phyloP scores from a whole-genome alignment of 192 early-diverging fungal species.

The Dissophora ornata region DNA sequence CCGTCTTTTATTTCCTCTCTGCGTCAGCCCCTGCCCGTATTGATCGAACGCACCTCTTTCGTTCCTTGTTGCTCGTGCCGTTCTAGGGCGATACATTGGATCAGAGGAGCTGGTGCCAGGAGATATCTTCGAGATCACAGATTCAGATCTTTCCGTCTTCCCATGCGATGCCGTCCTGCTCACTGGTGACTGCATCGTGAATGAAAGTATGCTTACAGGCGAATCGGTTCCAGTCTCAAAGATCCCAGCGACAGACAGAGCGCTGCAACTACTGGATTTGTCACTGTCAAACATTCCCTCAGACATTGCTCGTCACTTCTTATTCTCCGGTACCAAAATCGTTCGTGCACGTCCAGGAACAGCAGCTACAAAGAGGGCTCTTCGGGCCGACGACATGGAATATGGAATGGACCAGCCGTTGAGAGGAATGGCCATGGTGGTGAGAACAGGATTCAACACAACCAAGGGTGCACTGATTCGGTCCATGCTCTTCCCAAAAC shows the following conservation, averaged over 20 bases:
- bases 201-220: conserved; percentile 98
- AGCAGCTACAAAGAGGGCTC: conserved; percentile 33
- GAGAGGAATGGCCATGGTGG: conserved; percentile 80
- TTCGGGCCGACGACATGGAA: conserved; percentile 50
- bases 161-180: conserved; percentile 95
- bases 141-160: conserved; percentile 66
- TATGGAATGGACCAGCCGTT: conserved; percentile 26
- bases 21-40: conserved; percentile 27
- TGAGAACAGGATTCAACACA: conserved; percentile 91
- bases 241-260: conserved; percentile 73
- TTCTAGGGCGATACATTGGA: conserved; percentile 50
- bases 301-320: conserved; percentile 84
- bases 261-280: conserved; percentile 74
- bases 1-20: no score
- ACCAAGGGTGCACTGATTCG: conserved; percentile 95
- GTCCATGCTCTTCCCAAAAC: conserved; percentile 96
- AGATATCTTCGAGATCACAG: conserved; percentile 90
- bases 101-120: conserved; percentile 92
- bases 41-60: conserved; percentile 13
- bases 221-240: conserved; percentile 97
- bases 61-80: neutral
- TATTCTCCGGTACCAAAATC: conserved; percentile 94
- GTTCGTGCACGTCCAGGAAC: conserved; percentile 78
- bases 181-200: conserved; percentile 95
- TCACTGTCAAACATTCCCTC: conserved; percentile 78